Percentiles rank a stretch among this genome's conserved stretches.
phyloP scores from a whole-genome alignment of 345 rosid genomes.

The Pelargonium nanum region DNA sequence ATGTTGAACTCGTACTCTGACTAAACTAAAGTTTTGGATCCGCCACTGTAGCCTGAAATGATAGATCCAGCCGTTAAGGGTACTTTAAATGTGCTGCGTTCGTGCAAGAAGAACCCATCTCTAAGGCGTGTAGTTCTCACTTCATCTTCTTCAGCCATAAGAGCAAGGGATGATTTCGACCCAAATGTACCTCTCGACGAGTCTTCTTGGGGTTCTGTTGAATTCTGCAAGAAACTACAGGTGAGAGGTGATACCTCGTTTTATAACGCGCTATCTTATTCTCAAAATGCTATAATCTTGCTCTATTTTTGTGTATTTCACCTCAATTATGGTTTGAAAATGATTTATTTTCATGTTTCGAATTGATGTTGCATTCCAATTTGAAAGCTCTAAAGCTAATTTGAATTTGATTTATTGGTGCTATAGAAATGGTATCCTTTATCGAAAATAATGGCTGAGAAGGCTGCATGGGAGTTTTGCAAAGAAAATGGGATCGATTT shows the following conservation, averaged over 20 bases:
- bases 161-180: conserved; percentile 61
- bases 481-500: conserved; percentile 48
- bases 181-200: conserved; percentile 60
- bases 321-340: neutral
- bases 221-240: conserved; percentile 61
- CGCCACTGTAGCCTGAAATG: conserved; percentile 47
- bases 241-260: conserved; percentile 14
- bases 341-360: neutral
- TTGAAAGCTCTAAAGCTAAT: neutral
- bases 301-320: neutral
- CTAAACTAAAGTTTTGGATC: no score
- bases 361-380: neutral
- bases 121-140: conserved; percentile 75
- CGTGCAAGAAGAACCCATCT: conserved; percentile 56
- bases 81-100: conserved; percentile 69
- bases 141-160: conserved; percentile 72
- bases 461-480: conserved; percentile 84
- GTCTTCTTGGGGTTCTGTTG: conserved; percentile 75
- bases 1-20: no score
- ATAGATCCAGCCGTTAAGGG: conserved; percentile 74
- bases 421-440: conserved; percentile 59
- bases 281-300: neutral
- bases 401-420: conserved; percentile 2
- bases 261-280: neutral
- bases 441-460: conserved; percentile 76